Conservation (phyloP, 2,329 filamentous ascomycete genomes). For the Microsporum canis region DNA sequence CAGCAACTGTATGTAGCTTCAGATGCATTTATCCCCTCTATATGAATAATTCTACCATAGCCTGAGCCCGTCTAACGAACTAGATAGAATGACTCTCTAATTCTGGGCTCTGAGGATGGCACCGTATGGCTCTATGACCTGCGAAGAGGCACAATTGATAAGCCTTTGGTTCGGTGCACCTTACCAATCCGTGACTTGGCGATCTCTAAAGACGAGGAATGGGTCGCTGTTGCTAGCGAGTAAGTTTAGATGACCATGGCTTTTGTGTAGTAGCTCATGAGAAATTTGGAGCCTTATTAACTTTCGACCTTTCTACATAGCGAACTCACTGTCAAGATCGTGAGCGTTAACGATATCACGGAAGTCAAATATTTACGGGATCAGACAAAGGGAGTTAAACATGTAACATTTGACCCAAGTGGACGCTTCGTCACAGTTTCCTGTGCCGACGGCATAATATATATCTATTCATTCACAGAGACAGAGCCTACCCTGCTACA, state of each 20-base stretch:
- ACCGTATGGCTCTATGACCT: slow-evolving; percentile 93
- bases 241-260: slow-evolving; percentile 28
- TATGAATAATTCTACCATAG: background rate
- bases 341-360: slow-evolving; percentile 67
- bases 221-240: slow-evolving; percentile 95
- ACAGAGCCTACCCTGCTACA: slow-evolving; percentile 71
- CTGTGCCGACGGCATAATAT: slow-evolving; percentile 78
- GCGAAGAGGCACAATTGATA: slow-evolving; percentile 56
- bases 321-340: slow-evolving; percentile 80
- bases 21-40: background rate
- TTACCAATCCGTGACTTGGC: slow-evolving; percentile 78
- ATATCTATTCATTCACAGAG: slow-evolving; percentile 71
- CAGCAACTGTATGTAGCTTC: slow-evolving; percentile 46
- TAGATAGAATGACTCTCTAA: slow-evolving; percentile 62
- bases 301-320: slow-evolving; percentile 24
- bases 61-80: slow-evolving; percentile 4
- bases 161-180: slow-evolving; percentile 71
- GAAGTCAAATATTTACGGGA: slow-evolving; percentile 69
- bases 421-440: slow-evolving; percentile 68
- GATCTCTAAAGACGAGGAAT: slow-evolving; percentile 67
- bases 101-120: slow-evolving; percentile 86
- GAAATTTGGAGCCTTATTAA: background rate
- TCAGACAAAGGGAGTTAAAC: slow-evolving; percentile 77
- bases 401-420: slow-evolving; percentile 75
- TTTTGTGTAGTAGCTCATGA: background rate